Percentiles rank a stretch among this genome's conserved stretches.
These are phyloP conservation scores for Podospora bellae-mahoneyi DNA, from an alignment of 495 filamentous ascomycete species.

Conservation along the genomic window DNA sequence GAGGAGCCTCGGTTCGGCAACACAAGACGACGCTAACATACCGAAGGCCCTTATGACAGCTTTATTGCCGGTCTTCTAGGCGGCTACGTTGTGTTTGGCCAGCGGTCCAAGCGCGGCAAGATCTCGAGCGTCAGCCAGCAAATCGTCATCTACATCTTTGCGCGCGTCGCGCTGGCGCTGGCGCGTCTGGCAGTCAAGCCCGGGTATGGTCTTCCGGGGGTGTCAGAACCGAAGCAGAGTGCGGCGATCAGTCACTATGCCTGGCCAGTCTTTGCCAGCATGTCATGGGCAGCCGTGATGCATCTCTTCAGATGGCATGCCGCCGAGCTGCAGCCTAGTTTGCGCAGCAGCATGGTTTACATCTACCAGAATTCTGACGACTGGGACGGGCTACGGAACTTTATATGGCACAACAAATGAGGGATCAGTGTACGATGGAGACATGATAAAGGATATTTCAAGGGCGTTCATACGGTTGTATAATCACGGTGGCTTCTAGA, in stretches of 20 bases:
- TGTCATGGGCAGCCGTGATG: constrained; percentile 93
- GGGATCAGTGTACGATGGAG: not conserved
- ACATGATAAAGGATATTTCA: not conserved
- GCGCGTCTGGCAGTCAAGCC: constrained; percentile 79
- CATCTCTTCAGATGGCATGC: constrained; percentile 90
- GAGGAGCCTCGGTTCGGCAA: not conserved
- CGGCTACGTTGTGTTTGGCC: constrained; percentile 90
- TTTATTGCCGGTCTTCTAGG: constrained; percentile 90
- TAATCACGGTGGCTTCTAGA: not conserved
- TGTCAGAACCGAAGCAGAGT: constrained; percentile 38
- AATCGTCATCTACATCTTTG: constrained; percentile 98
- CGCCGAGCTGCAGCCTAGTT: constrained; percentile 79
- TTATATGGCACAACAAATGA: constrained; percentile 81
- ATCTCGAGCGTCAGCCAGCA: constrained; percentile 87
- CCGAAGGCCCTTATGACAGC: constrained; percentile 65
- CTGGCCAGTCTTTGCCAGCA: constrained; percentile 85
- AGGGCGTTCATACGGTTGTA: constrained; percentile 16
- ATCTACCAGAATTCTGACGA: constrained; percentile 83
- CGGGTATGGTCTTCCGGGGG: constrained; percentile 41
- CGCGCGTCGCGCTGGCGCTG: constrained; percentile 76
- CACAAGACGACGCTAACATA: not conserved
- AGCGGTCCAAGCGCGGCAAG: constrained; percentile 54
- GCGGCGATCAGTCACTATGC: constrained; percentile 60
- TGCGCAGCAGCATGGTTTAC: constrained; percentile 96
- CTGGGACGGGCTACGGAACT: constrained; percentile 77